Evolutionary conservation across 2,329 filamentous ascomycete species (phyloP), one percentile per base, ranked within the genome.

Genomic region (Cladosporium austrohemisphaericum): DNA sequence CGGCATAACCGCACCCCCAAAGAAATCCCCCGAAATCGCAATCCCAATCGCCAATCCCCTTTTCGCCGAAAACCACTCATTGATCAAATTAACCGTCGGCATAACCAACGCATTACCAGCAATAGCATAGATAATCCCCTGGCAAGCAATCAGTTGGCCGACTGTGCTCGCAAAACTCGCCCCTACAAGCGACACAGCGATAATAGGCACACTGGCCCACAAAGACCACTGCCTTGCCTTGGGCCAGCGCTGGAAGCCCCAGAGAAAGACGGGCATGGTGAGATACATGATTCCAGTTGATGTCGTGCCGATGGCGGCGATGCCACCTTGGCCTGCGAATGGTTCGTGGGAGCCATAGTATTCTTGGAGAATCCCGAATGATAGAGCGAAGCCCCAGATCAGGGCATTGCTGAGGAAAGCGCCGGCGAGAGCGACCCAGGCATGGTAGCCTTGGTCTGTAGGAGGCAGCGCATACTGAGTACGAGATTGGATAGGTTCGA

Each of bases 21-120:
- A 56, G 1, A 74, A 75, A 5, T 71, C 68, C 0, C 70, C 56
- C 62, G 66, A 55, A 63, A 71, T 60, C 52, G 76, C 74, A 5
- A 71, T 69, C 5, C 76, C 76, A 56, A 73, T 76, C 0, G 76
- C 76, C 28, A 51, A 18, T 2, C 49, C 49, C 31, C 40, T 31
- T 14, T 43, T 38, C n/a, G 25, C 14, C 20, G 22, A 54, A 60
- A 78, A 79, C 70, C 60, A 83, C 56, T 78, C 73, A 46, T 77
- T 74, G 25, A 78, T 62, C 50, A 72, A 75, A 35, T 75, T 62
- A 10, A 76, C 69, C 4, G 69, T 68, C 1, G 73, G 73, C 16
- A 60, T 76, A 59, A 68, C 81, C 4, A 76, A 59, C 1, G 80
- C 62, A 11, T 70, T 68, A 10, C 77, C 78, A 0, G 77, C 67